Evolutionary conservation across 2,329 filamentous ascomycete species (phyloP).

Genomic region (Paecilomyces dactylethromorphus): DNA sequence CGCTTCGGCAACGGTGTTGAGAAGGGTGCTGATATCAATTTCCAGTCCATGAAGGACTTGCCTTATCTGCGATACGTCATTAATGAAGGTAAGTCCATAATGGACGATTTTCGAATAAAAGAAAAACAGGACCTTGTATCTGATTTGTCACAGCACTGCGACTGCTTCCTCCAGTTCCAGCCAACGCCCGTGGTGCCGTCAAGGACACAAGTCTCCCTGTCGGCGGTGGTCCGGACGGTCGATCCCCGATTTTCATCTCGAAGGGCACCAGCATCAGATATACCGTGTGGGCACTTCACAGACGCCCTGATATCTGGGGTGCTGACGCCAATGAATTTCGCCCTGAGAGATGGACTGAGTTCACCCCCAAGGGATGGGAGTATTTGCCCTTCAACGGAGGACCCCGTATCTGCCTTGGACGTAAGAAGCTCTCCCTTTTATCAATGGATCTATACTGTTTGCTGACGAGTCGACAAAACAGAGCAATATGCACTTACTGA

Average conservation of each 20-base stretch:
- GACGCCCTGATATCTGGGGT: conserved; percentile 43
- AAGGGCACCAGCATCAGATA: conserved; percentile 40
- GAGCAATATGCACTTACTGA: conserved; percentile 5
- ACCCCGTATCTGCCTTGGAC: conserved; percentile 18
- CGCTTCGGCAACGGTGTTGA: conserved; percentile 13
- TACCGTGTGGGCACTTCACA: conserved; percentile 44
- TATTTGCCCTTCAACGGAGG: conserved; percentile 36
- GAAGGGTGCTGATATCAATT: conserved; percentile 21
- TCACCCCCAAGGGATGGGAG: conserved; percentile 15
- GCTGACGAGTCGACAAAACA: neutral
- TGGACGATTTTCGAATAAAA: neutral
- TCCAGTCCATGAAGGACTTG: conserved; percentile 1
- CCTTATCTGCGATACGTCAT: conserved; percentile 8
- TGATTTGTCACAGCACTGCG: conserved; percentile 30
- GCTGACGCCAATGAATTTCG: conserved; percentile 43
- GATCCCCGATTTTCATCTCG: conserved; percentile 40
- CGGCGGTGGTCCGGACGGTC: conserved; percentile 42
- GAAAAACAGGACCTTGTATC: neutral
- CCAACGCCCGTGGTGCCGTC: neutral
- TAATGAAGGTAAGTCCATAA: conserved; percentile 2
- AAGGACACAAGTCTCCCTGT: conserved; percentile 40
- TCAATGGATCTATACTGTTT: neutral
- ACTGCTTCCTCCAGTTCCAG: conserved; percentile 37
- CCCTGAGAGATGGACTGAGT: conserved; percentile 42
- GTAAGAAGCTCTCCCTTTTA: neutral